These are phyloP conservation scores for Neurospora intermedia DNA, from an alignment of 495 filamentous ascomycete genomes.

Conservation along the genomic window DNA sequence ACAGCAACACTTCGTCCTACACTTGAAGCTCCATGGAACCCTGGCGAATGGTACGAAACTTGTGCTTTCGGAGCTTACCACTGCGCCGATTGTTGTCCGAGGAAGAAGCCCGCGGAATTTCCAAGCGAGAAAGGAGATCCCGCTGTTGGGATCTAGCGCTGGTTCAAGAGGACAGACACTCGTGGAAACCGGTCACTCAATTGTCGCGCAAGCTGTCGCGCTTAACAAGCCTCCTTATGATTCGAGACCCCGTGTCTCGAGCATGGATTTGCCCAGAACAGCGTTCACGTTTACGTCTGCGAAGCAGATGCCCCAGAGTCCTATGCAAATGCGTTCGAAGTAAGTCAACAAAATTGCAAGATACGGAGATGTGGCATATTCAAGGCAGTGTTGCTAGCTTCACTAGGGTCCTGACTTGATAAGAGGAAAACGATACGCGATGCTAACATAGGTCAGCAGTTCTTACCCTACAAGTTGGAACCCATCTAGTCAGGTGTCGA, in stretches of 20 bases:
- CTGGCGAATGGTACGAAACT: conserved; percentile 58
- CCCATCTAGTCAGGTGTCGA: conserved; percentile 29
- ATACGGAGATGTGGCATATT: not conserved
- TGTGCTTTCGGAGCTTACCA: conserved; percentile 59
- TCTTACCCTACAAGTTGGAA: conserved; percentile 27
- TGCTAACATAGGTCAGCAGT: conserved; percentile 12
- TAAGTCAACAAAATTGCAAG: conserved; percentile 18
- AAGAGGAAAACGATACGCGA: not conserved
- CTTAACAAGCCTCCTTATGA: conserved; percentile 39
- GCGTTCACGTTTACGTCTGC: conserved; percentile 44
- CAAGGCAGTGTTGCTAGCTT: not conserved
- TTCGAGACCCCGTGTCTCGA: conserved; percentile 31
- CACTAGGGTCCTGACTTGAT: not conserved
- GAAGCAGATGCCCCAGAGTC: conserved; percentile 39
- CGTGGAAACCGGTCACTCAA: conserved; percentile 36
- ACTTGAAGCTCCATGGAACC: conserved; percentile 62
- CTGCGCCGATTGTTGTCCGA: conserved; percentile 66
- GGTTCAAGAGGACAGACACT: conserved; percentile 50
- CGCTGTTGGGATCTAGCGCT: conserved; percentile 58
- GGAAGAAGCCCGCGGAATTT: conserved; percentile 74
- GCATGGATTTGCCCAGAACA: conserved; percentile 38
- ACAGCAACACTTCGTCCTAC: conserved; percentile 71
- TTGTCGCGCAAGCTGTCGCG: conserved; percentile 35
- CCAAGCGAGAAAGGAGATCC: conserved; percentile 65
- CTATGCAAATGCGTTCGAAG: conserved; percentile 43